Evolutionary conservation across 1,284 basidiomycete genomes (phyloP).

Genomic region (Vanrija humicola): DNA sequence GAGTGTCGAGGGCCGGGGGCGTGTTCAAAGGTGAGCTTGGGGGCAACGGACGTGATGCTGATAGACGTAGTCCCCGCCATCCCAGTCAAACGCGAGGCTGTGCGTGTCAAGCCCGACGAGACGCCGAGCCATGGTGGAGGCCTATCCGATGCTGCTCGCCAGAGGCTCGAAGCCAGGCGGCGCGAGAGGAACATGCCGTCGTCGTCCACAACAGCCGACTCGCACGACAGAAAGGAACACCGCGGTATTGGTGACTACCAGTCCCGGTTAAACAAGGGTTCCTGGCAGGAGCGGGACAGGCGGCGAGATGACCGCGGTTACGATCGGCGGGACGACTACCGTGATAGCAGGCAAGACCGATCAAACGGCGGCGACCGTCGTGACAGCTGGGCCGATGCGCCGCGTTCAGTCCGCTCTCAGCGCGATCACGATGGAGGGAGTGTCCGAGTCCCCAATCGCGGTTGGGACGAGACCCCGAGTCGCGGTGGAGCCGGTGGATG

Average conservation of each 20-base stretch:
- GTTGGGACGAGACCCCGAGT: constrained; percentile 85
- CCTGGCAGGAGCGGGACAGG: constrained; percentile 53
- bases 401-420: constrained; percentile 59
- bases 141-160: constrained; percentile 67
- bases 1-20: constrained; percentile 45
- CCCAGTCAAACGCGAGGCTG: constrained; percentile 56
- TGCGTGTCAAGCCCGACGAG: constrained; percentile 73
- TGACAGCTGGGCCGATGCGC: constrained; percentile 52
- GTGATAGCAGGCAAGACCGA: constrained; percentile 20
- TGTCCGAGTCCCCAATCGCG: constrained; percentile 79
- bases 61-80: constrained; percentile 63
- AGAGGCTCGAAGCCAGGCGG: constrained; percentile 70
- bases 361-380: no score
- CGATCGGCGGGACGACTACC: constrained; percentile 13
- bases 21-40: constrained; percentile 72
- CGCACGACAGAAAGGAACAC: constrained; percentile 21
- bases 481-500: constrained; percentile 35
- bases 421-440: constrained; percentile 62
- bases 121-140: constrained; percentile 93
- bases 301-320: constrained; percentile 21
- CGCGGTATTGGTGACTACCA: constrained; percentile 47
- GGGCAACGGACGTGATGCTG: not conserved
- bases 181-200: constrained; percentile 59
- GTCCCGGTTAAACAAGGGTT: constrained; percentile 41
- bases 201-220: constrained; percentile 25